Base-by-base conservation (phyloP, 345 rosid genomes). In the Linum usitatissimum region DNA sequence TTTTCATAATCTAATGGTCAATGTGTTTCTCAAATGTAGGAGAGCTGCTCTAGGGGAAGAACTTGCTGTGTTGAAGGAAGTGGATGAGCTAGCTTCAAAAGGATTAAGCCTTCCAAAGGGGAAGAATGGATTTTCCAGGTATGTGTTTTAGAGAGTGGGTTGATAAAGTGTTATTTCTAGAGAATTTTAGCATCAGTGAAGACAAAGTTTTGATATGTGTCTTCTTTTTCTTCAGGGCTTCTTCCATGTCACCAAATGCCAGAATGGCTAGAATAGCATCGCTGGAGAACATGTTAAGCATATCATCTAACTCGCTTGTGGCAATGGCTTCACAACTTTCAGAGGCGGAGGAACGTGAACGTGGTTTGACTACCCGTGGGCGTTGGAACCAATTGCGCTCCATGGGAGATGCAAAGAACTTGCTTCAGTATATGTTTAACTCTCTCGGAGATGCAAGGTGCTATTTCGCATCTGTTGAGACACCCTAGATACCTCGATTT, bases 281-380 rank as follows among this genome's bases (percentile, higher is more conserved):
- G 51, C 96, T 93, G 19, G 97, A 93, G 79, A 83, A 75, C 77
- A 93, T 93, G 99, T 78, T 90, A 14, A 80, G 84, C 73, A 87
- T 90, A 72, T 82, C 99, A 70, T 93, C 99, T 56, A 86, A 86
- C 72, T 93, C 96, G 39, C 88, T 93, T 19, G 96, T 93, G 30
- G 84, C 99, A 51, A 93, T 93, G 99, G 99, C 99, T 62, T 90
- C 97, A 68, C 96, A 93, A 75, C 94, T 93, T 64, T 93, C 97
- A 42, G 99, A 93, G 79, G 97, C 97, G 71, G 96, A 90, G 75
- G 97, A 93, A 73, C 76, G 97, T 38, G 99, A 93, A 60, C 96
- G 97, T 62, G 88, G 81, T 30, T 83, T 93, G 69, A 79, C 86
- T 48, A 87, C 54, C 70, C 97, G 97, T 68, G 99, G 99, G 34